Evolutionary conservation across 2,329 filamentous ascomycete genomes (phyloP).

Genomic region (Neonectria neomacrospora): DNA sequence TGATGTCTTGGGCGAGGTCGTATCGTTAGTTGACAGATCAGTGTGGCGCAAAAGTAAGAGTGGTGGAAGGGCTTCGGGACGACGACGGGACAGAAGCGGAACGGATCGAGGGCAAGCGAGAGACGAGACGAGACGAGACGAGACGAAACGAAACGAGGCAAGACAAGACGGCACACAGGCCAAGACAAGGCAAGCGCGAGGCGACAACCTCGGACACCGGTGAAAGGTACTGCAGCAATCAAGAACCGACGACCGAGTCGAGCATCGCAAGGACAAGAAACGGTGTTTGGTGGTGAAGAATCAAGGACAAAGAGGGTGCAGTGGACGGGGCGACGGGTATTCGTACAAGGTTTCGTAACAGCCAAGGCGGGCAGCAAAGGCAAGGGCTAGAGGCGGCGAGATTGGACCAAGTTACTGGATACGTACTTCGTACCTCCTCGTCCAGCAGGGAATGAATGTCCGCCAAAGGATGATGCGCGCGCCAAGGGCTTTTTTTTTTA

Average conservation of each 20-base stretch:
- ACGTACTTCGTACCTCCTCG: slow-evolving; percentile 12
- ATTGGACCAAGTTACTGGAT: slow-evolving; percentile 17
- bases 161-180: slow-evolving; percentile 13
- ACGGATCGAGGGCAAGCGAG: slow-evolving; percentile 26
- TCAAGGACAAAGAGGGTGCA: slow-evolving; percentile 6
- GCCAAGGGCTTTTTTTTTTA: slow-evolving; percentile 10
- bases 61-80: slow-evolving; percentile 25
- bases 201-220: slow-evolving; percentile 3
- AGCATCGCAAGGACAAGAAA: slow-evolving; percentile 1
- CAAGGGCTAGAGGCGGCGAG: slow-evolving; percentile 3
- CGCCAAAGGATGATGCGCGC: slow-evolving; percentile 18
- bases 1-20: slow-evolving; percentile 28
- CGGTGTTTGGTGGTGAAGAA: neutral
- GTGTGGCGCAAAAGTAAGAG: slow-evolving; percentile 36
- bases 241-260: slow-evolving; percentile 1
- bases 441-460: slow-evolving; percentile 2
- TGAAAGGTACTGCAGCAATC: slow-evolving; percentile 9
- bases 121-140: slow-evolving; percentile 20
- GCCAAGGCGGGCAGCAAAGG: neutral
- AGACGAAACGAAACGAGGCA: slow-evolving; percentile 13
- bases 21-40: slow-evolving; percentile 31
- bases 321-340: neutral
- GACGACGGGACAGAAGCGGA: slow-evolving; percentile 33
- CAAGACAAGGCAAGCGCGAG: neutral
- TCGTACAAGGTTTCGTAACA: slow-evolving; percentile 1